Conservation (phyloP, 176 grass and related monocot species). For the Oryza meyeriana region DNA sequence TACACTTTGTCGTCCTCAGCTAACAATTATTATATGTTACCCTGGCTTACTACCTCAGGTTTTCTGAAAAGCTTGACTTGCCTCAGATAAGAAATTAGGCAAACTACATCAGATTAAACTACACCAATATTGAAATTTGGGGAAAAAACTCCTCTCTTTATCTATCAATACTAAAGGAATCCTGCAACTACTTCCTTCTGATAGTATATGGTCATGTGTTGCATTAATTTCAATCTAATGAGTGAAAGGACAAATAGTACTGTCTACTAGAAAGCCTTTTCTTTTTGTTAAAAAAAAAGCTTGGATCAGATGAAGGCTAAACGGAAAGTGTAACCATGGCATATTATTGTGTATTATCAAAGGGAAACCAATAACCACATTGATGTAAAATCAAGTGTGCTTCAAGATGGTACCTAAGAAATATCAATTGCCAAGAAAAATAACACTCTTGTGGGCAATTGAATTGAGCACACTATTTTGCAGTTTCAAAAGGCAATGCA, state of each 20-base stretch:
- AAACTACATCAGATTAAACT: not conserved
- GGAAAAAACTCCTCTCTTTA: too few relatives aligned
- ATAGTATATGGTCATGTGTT: not conserved
- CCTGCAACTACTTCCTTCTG: not conserved
- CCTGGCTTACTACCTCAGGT: not conserved
- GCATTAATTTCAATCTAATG: not conserved
- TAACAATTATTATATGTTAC: not conserved
- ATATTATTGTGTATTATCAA: not conserved
- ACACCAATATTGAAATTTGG: too few relatives aligned
- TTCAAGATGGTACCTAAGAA: not conserved
- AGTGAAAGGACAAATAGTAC: not conserved
- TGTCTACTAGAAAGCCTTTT: not conserved
- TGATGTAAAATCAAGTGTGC: not conserved
- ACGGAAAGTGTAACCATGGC: not conserved
- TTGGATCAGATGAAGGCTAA: not conserved
- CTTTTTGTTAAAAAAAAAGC: not conserved
- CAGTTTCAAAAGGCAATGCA: not conserved
- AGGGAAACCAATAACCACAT: constrained; percentile 1
- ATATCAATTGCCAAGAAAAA: not conserved
- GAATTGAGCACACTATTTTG: not conserved
- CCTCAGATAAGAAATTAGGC: not conserved
- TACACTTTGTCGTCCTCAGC: not conserved
- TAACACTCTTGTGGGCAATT: not conserved
- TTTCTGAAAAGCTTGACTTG: not conserved
- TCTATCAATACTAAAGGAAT: too few relatives aligned